These are phyloP conservation scores for Lachnellula suecica DNA, from an alignment of 2,329 filamentous ascomycete species.

Conservation along the genomic window DNA sequence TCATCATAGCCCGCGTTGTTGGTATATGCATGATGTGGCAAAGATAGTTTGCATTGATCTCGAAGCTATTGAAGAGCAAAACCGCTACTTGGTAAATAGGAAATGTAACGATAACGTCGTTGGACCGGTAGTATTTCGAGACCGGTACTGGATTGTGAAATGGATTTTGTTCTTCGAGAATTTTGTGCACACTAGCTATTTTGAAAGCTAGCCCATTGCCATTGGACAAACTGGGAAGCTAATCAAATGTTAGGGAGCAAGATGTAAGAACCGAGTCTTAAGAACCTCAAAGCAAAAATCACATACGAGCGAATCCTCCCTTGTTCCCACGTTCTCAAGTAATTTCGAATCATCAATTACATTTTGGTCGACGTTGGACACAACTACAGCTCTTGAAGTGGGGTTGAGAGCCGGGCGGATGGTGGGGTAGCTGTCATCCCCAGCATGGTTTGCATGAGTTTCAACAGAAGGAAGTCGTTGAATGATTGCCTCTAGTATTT, in stretches of 20 bases:
- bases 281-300: not conserved
- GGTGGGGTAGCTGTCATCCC: not conserved
- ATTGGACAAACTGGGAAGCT: constrained; percentile 22
- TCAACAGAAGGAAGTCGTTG: not conserved
- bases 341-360: constrained; percentile 10
- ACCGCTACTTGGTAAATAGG: constrained; percentile 20
- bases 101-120: constrained; percentile 11
- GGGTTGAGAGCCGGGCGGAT: too few species aligned
- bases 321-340: constrained; percentile 15
- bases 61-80: constrained; percentile 24
- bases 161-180: constrained; percentile 1
- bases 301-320: constrained; percentile 14
- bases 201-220: constrained; percentile 15
- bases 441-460: not conserved
- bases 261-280: not conserved
- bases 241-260: constrained; percentile 1
- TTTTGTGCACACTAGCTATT: constrained; percentile 14
- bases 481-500: constrained; percentile 21
- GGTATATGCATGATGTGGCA: constrained; percentile 26
- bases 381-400: constrained; percentile 3
- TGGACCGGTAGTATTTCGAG: not conserved
- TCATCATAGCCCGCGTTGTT: constrained; percentile 23
- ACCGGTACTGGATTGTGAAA: not conserved
- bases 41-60: constrained; percentile 21
- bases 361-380: constrained; percentile 7